These are phyloP conservation scores for Xylaria longipes DNA, from an alignment of 495 filamentous ascomycete genomes.

Conservation along the genomic window DNA sequence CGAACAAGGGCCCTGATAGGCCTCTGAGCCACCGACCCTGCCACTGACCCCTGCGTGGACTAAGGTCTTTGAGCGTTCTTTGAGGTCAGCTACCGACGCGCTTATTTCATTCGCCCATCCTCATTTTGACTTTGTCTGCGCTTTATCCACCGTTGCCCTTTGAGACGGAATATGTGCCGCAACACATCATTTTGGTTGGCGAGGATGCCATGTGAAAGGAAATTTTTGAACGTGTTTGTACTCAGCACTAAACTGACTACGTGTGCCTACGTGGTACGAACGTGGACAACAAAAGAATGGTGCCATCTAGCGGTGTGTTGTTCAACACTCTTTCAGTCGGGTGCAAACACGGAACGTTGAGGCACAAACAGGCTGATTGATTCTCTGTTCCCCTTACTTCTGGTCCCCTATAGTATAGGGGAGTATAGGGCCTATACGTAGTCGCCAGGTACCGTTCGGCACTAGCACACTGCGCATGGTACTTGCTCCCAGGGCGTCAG, in stretches of 20 bases:
- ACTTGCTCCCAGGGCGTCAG: neutral
- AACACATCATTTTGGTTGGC: slow-evolving; percentile 3
- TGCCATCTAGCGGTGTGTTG: slow-evolving; percentile 31
- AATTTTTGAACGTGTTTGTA: neutral
- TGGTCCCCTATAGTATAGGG: too few relatives aligned
- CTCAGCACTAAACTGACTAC: neutral
- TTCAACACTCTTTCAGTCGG: neutral
- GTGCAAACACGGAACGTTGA: neutral
- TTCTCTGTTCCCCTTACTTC: slow-evolving; percentile 7
- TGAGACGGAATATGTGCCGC: slow-evolving; percentile 15
- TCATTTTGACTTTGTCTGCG: slow-evolving; percentile 10
- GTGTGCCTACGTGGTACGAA: slow-evolving; percentile 11
- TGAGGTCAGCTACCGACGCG: neutral
- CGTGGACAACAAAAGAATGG: slow-evolving; percentile 23
- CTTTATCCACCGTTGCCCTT: slow-evolving; percentile 15
- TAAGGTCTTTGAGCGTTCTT: slow-evolving; percentile 1
- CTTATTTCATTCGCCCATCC: slow-evolving; percentile 12
- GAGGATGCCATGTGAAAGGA: neutral
- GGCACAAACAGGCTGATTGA: slow-evolving; percentile 13
- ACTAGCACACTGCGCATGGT: neutral
- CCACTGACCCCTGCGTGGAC: neutral
- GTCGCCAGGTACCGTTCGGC: neutral
- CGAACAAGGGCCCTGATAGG: slow-evolving; percentile 21
- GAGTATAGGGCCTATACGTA: too few relatives aligned
- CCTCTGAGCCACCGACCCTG: neutral